A percentile compares a stretch with the other conserved stretches of the same genome.
phyloP scores from a whole-genome alignment of 169 alveolate genomes.

The Perkinsus chesapeaki region DNA sequence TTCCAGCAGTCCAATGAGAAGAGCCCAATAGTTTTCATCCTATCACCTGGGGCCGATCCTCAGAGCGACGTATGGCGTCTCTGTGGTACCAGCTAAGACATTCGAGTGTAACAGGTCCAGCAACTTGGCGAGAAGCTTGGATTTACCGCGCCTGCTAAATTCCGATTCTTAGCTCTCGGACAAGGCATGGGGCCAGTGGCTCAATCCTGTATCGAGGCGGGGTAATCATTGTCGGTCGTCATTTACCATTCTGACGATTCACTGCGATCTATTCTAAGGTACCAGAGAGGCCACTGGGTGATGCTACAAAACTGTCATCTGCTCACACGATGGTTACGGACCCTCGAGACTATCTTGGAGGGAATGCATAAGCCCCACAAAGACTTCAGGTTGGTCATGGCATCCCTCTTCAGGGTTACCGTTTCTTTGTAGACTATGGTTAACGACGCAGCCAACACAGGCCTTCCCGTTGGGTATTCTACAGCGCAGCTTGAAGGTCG shows the following conservation, averaged over 20 bases:
- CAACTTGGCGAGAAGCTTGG: neutral
- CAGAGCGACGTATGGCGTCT: conserved; percentile 42
- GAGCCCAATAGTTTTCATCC: conserved; percentile 82
- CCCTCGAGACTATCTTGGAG: conserved; percentile 76
- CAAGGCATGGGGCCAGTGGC: conserved; percentile 86
- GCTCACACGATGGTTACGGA: conserved; percentile 79
- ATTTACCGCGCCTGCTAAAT: conserved; percentile 39
- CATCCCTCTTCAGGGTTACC: neutral
- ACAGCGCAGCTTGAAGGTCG: conserved; percentile 82
- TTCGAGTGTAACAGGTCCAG: neutral
- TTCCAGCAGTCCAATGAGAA: conserved; percentile 69
- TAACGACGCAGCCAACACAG: conserved; percentile 85
- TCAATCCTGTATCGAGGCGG: conserved; percentile 58
- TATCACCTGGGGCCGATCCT: conserved; percentile 90
- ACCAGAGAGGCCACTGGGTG: conserved; percentile 79
- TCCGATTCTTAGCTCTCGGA: conserved; percentile 79
- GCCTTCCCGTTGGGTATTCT: conserved; percentile 86
- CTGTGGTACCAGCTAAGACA: neutral
- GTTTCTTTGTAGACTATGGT: conserved; percentile 59
- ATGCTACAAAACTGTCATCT: conserved; percentile 86
- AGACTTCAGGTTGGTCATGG: conserved; percentile 66
- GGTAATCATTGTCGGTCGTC: conserved; percentile 19
- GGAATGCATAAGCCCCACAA: conserved; percentile 73
- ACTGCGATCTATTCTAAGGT: neutral
- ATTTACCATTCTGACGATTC: neutral